These are phyloP conservation scores for Ophiostoma australiae DNA, from an alignment of 2,329 filamentous ascomycete species.

Conservation along the genomic window DNA sequence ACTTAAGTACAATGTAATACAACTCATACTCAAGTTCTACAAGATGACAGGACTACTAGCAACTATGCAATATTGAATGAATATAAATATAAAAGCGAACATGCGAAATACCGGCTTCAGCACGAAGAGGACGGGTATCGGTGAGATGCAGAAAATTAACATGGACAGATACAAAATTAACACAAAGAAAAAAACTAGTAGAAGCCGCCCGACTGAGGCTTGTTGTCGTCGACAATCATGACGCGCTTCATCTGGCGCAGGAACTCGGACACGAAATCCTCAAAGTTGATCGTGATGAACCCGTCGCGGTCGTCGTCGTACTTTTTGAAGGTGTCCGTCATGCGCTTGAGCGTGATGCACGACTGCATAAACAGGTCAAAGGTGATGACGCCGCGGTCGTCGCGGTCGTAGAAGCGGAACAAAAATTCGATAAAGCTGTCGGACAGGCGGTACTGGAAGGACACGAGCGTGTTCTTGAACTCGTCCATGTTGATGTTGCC, in stretches of 20 bases:
- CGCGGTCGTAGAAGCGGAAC: slow-evolving; percentile 85
- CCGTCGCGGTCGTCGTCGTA: slow-evolving; percentile 97
- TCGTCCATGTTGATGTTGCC: slow-evolving; percentile 83
- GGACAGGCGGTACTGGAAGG: slow-evolving; percentile 89
- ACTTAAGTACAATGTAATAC: background rate
- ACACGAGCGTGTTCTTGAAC: slow-evolving; percentile 83
- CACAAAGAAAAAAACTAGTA: background rate
- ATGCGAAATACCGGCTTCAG: slow-evolving; percentile 3
- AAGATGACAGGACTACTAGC: background rate
- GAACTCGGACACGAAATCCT: slow-evolving; percentile 71
- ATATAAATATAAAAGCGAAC: background rate
- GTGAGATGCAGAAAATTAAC: background rate
- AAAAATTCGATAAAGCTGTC: slow-evolving; percentile 77
- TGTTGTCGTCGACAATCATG: slow-evolving; percentile 24
- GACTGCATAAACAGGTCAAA: slow-evolving; percentile 98
- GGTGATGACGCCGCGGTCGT: slow-evolving; percentile 64
- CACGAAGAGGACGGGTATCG: background rate
- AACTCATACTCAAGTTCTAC: background rate
- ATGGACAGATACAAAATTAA: background rate
- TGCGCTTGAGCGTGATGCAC: slow-evolving; percentile 92
- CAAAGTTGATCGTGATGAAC: slow-evolving; percentile 78
- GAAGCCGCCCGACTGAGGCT: background rate
- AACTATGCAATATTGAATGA: background rate
- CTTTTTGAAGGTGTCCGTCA: slow-evolving; percentile 99
- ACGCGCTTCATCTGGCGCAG: slow-evolving; percentile 52